A percentile compares a stretch with the other conserved stretches of the same genome.
Evolutionary conservation across 768 basidiomycete genomes (phyloP).

Genomic region (Mrakia hoshinonis): DNA sequence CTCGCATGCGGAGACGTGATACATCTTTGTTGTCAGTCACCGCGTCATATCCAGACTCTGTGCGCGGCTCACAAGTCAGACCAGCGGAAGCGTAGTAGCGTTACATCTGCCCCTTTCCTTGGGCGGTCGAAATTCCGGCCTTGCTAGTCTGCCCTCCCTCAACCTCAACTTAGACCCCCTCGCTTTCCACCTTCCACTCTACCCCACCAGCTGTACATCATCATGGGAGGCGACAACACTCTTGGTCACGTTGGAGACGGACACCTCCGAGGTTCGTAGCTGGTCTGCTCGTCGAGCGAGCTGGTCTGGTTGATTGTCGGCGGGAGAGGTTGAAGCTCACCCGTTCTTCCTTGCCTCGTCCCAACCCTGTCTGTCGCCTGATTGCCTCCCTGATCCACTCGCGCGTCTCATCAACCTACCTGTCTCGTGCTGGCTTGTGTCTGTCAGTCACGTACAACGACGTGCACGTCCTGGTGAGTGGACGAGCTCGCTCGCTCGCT

Average conservation of each 20-base stretch:
- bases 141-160: too few relatives aligned
- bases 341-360: not conserved
- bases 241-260: conserved; percentile 23
- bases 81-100: too few relatives aligned
- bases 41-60: too few relatives aligned
- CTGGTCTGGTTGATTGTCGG: not conserved
- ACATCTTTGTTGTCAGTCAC: too few relatives aligned
- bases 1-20: too few relatives aligned
- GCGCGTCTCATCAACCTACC: not conserved
- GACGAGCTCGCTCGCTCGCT: conserved; percentile 7
- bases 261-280: conserved; percentile 16
- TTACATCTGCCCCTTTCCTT: too few relatives aligned
- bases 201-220: not conserved
- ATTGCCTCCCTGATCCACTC: not conserved
- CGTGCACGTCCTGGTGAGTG: conserved; percentile 26
- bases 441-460: conserved; percentile 30
- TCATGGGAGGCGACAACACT: not conserved
- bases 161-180: too few relatives aligned
- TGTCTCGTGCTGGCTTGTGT: not conserved
- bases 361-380: not conserved
- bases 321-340: not conserved
- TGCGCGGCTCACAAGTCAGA: too few relatives aligned
- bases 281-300: not conserved
- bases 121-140: too few relatives aligned
- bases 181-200: not conserved